Evolutionary conservation across 345 rosid species (phyloP), one percentile per base, ranked within the genome.

Genomic region (Mercurialis annua): DNA sequence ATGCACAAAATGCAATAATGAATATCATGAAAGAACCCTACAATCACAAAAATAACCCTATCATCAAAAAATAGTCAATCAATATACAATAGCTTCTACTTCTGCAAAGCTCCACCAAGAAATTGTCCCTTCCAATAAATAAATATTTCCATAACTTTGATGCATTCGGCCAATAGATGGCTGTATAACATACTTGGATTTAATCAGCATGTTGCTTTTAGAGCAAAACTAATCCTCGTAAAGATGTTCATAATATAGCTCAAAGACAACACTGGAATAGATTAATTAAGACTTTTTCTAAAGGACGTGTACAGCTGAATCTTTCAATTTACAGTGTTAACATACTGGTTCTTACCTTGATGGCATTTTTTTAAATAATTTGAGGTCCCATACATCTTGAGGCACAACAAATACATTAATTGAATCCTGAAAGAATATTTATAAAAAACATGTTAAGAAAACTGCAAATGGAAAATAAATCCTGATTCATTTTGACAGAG

Each of bases 351-450:
- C 95, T 88, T 82, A 90, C 98, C 68, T 51, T 57, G 98, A 90
- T 54, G 85, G 86, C 59, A 64, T 77, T 72, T 73, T 85, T 71
- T 88, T 90, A 76, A 88, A 88, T 65, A 90, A 71, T 62, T 73
- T 82, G 71, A 88, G 96, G 78, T 87, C 97, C 98, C 97, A 92
- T 21, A 86, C 76, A 78, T 92, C 98, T 76, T 84, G 92, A 67
- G 93, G 90, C 72, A 92, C 85, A 59, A 76, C 50, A 76, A 71
- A 86, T 48, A 75, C 54, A 66, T 68, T 84, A 49, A 76, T 62
- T 59, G 73, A 62, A 73, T 85, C 86, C 98, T 92, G 80, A 74
- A 70, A 61, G 44, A 65, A 75, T 51, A 72, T 74, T 71, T 49
- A 11, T 43, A 36, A 71, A 62, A n/a, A 27, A 47, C 31, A 70